Conservation (phyloP, 2,329 filamentous ascomycete species). For the Shiraia bambusicola region DNA sequence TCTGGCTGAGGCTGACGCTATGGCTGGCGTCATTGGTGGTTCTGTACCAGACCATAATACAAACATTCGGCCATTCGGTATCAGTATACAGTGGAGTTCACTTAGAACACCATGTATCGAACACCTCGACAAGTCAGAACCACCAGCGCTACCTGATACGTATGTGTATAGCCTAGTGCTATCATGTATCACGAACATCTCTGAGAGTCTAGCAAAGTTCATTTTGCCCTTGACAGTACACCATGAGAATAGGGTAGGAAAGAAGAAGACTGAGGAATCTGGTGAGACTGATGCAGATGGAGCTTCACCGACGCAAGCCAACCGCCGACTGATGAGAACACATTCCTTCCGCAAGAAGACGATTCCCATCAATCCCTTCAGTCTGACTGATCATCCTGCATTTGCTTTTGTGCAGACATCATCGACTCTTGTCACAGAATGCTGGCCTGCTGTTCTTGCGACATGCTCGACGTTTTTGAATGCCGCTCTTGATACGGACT, state of each 20-base stretch:
- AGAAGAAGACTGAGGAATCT: conserved; percentile 40
- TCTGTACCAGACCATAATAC: conserved; percentile 62
- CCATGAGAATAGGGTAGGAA: conserved; percentile 57
- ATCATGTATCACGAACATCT: conserved; percentile 84
- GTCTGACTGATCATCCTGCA: conserved; percentile 70
- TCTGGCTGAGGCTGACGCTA: conserved; percentile 83
- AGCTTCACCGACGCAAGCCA: conserved; percentile 26
- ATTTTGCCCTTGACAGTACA: conserved; percentile 88
- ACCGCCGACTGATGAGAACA: conserved; percentile 56
- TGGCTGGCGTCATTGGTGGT: conserved; percentile 79
- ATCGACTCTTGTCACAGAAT: conserved; percentile 81
- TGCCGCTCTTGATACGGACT: conserved; percentile 86
- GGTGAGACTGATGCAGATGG: conserved; percentile 21
- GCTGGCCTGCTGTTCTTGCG: conserved; percentile 93
- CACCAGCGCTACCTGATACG: conserved; percentile 81
- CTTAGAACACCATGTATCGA: conserved; percentile 88
- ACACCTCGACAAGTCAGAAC: conserved; percentile 87
- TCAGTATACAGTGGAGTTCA: conserved; percentile 89
- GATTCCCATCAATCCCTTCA: conserved; percentile 80
- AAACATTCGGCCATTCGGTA: conserved; percentile 68
- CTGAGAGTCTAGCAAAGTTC: conserved; percentile 90
- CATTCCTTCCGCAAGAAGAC: conserved; percentile 73
- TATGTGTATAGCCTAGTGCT: conserved; percentile 90
- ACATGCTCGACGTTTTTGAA: conserved; percentile 95
- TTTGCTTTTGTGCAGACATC: conserved; percentile 72